Conservation (phyloP, 2,329 filamentous ascomycete species). For the Sarocladium oryzae region DNA sequence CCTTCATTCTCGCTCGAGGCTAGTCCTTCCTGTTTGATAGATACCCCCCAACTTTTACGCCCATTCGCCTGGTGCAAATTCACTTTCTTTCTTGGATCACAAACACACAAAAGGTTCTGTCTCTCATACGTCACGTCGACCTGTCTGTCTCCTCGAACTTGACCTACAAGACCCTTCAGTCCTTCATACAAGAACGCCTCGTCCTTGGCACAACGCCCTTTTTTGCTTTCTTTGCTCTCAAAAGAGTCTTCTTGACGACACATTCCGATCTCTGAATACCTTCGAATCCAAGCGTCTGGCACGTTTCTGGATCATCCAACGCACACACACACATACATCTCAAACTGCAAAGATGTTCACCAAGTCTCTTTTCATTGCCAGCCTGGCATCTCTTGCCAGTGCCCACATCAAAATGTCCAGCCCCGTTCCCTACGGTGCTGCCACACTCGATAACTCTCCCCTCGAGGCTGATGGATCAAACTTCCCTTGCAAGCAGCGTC, state of each 20-base stretch:
- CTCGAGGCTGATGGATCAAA: constrained; percentile 53
- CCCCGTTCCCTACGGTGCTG: constrained; percentile 55
- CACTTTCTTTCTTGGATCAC: constrained; percentile 11
- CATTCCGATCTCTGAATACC: constrained; percentile 11
- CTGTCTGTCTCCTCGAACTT: too few species aligned
- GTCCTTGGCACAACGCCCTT: background rate
- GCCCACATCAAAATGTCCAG: constrained; percentile 71
- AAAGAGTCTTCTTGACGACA: constrained; percentile 13
- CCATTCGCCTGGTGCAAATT: constrained; percentile 17
- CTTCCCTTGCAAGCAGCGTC: constrained; percentile 74
- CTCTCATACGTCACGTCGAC: background rate
- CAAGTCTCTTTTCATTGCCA: constrained; percentile 43
- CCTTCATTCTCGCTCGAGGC: constrained; percentile 20
- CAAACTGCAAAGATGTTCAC: constrained; percentile 42
- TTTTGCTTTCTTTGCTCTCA: background rate
- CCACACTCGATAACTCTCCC: constrained; percentile 52
- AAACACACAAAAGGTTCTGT: too few species aligned
- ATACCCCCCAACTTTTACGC: constrained; percentile 10
- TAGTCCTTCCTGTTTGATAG: constrained; percentile 30
- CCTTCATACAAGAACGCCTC: constrained; percentile 7
- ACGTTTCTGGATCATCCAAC: constrained; percentile 26
- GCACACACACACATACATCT: too few species aligned
- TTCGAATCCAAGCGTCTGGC: constrained; percentile 30
- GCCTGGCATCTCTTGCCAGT: constrained; percentile 52
- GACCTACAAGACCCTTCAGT: too few species aligned